Evolutionary conservation across 768 basidiomycete genomes (phyloP), one percentile per base, ranked within the genome.

Genomic region (Cubamyces lactineus): DNA sequence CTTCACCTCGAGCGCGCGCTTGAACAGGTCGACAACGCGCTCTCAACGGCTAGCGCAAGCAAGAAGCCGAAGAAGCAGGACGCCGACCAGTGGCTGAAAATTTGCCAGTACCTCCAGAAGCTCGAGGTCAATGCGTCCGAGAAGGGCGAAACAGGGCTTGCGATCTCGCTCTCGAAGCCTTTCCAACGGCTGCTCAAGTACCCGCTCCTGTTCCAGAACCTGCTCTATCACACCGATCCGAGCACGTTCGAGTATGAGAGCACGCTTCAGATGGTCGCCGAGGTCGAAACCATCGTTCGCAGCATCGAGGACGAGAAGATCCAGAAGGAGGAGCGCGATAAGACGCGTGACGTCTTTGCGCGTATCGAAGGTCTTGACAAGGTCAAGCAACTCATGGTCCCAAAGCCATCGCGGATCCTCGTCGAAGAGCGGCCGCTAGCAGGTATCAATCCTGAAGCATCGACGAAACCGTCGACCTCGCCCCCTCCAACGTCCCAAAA

Each of bases 281-380:
- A 98, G 74, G 92, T 99, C 7, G 97, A 99, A 77, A 87, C 84
- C 19, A 96, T 98, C 69, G 96, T 99, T 50, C 84, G 96, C 47
- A 92, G 91, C 63, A 98, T 99, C 58, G 96, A 99, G 74, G 96
- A 98, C 69, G 95, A 99, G 79, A 98, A 98, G 80, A 91, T 94
- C 57, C 90, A 92, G 72, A 93, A 94, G 75, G 96, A 98, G 72
- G 94, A 96, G 72, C 86, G 96, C 34, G 94, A 97, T 76, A 91
- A 90, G 79, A 97, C 96, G 3, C 82, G 96, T 15, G 96, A 99
- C 73, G 89, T 93, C 2, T 92, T 97, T 67, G 97, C 96, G 4
- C 87, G 97, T 8, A 98, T 99, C 30, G 97, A 99, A 61, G 96
- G 96, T 2, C 76, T 99, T 51, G 95, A 98, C 73, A 94, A 92